A percentile compares a stretch with the other conserved stretches of the same genome.
phyloP scores from a whole-genome alignment of 2,329 filamentous ascomycete species.

The Albifimbria verrucaria region DNA sequence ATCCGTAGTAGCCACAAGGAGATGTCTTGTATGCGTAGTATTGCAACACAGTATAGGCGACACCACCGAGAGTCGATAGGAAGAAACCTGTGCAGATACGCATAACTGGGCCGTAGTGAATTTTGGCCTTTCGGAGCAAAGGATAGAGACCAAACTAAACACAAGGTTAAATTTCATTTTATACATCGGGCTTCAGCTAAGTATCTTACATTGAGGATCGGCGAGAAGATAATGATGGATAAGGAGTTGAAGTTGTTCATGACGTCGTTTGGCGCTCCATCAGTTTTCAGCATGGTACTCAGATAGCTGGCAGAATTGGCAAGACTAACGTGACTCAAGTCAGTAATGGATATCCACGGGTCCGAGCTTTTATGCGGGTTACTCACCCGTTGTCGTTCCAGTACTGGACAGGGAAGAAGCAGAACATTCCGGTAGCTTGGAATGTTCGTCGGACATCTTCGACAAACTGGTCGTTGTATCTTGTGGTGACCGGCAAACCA shows the following conservation, averaged over 20 bases:
- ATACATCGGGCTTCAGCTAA: not conserved
- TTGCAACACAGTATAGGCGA: conserved; percentile 54
- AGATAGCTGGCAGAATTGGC: conserved; percentile 32
- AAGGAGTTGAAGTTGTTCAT: conserved; percentile 58
- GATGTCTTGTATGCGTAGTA: conserved; percentile 55
- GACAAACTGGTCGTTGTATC: conserved; percentile 63
- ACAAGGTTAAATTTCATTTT: not conserved
- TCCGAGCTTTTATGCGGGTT: not conserved
- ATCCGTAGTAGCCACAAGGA: conserved; percentile 37
- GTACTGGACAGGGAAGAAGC: conserved; percentile 37
- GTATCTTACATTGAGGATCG: conserved; percentile 18
- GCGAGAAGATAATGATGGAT: conserved; percentile 48
- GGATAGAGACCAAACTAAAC: conserved; percentile 47
- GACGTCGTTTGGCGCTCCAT: conserved; percentile 58
- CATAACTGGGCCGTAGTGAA: conserved; percentile 56
- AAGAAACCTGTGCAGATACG: conserved; percentile 58
- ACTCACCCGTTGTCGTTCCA: conserved; percentile 33
- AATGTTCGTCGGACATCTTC: conserved; percentile 57
- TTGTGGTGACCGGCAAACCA: conserved; percentile 46
- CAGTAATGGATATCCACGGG: not conserved
- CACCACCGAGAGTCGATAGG: conserved; percentile 44
- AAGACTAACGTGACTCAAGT: conserved; percentile 24
- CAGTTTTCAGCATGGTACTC: conserved; percentile 38
- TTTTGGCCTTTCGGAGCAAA: conserved; percentile 43
- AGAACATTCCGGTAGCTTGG: conserved; percentile 37